Evolutionary conservation across 2,329 filamentous ascomycete species (phyloP).

Genomic region (Verticillium longisporum): DNA sequence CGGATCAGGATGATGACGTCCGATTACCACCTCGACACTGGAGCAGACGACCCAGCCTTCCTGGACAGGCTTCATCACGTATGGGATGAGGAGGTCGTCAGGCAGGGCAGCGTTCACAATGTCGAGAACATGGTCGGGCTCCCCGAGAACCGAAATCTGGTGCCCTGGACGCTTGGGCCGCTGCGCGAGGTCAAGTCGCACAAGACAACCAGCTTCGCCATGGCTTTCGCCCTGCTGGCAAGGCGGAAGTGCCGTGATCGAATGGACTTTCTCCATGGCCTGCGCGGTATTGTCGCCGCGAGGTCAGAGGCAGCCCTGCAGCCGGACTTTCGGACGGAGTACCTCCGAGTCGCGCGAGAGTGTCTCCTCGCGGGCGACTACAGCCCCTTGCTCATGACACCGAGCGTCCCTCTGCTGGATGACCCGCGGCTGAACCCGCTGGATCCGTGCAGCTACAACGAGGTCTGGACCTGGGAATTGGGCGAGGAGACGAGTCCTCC

Average conservation of each 20-base stretch:
- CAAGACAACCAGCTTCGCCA: not conserved
- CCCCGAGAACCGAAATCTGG: not conserved
- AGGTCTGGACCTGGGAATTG: not conserved
- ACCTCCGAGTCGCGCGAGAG: not conserved
- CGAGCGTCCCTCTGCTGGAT: not conserved
- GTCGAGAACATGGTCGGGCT: not conserved
- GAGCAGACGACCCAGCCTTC: not conserved
- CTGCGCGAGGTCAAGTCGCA: not conserved
- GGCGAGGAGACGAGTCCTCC: not conserved
- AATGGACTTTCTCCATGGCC: not conserved
- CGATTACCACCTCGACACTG: not conserved
- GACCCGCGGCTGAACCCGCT: not conserved
- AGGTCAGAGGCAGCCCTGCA: not conserved
- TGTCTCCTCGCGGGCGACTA: not conserved
- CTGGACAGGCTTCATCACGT: not conserved
- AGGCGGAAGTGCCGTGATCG: not conserved
- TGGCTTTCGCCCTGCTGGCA: not conserved
- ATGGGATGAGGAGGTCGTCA: not conserved
- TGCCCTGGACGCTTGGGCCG: not conserved
- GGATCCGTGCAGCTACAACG: not conserved
- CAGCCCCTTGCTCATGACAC: conserved; percentile 1
- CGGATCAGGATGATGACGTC: not conserved
- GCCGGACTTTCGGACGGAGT: not conserved
- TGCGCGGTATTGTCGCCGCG: not conserved
- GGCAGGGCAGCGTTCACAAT: not conserved